Conservation (phyloP, 2,329 filamentous ascomycete genomes). For the Xylaria sp. region DNA sequence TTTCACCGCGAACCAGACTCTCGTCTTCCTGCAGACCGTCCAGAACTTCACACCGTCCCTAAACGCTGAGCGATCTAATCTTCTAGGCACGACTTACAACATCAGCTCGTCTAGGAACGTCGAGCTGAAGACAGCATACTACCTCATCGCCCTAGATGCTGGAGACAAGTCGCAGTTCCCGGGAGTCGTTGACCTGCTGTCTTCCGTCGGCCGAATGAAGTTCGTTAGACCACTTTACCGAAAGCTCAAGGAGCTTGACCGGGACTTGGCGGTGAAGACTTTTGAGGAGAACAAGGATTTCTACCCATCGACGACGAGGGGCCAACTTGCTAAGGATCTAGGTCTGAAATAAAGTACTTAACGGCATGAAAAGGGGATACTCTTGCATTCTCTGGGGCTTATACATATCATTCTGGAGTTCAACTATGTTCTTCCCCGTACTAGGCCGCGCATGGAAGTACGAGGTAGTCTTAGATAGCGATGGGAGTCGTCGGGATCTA, state of each 20-base stretch:
- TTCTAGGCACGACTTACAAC: slow-evolving; percentile 80
- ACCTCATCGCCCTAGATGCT: slow-evolving; percentile 80
- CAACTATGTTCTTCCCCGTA: not conserved
- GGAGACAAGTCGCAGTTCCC: slow-evolving; percentile 75
- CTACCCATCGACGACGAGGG: slow-evolving; percentile 93
- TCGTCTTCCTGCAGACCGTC: slow-evolving; percentile 88
- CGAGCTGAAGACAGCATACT: slow-evolving; percentile 85
- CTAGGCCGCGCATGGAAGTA: not conserved
- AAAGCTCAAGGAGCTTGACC: slow-evolving; percentile 78
- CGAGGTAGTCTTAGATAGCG: not conserved
- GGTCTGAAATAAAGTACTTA: slow-evolving; percentile 52
- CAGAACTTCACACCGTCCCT: slow-evolving; percentile 75
- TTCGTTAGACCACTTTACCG: slow-evolving; percentile 90
- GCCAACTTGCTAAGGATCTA: slow-evolving; percentile 88
- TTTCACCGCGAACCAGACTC: slow-evolving; percentile 87
- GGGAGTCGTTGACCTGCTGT: slow-evolving; percentile 79
- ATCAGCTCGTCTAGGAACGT: slow-evolving; percentile 83
- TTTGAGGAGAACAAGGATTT: slow-evolving; percentile 91
- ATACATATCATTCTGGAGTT: not conserved
- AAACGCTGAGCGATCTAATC: slow-evolving; percentile 70
- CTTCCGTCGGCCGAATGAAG: slow-evolving; percentile 93
- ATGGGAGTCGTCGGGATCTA: not conserved
- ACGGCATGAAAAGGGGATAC: not conserved
- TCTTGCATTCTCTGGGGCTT: not conserved
- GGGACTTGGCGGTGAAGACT: slow-evolving; percentile 78